Base-by-base conservation (phyloP, 148 eudicot species). In the Chenopodium formosanum region DNA sequence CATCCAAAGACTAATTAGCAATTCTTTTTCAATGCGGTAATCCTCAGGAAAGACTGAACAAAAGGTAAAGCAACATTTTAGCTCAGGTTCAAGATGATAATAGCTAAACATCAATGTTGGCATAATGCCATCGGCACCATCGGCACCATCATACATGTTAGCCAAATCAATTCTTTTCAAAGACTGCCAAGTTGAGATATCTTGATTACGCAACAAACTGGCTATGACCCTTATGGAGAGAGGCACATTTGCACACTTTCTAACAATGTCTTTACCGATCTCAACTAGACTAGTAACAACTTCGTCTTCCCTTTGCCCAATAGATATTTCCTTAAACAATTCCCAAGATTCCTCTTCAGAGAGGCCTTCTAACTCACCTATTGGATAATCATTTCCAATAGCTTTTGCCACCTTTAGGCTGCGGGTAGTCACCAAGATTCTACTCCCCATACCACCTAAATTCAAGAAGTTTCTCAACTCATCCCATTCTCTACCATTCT, bases 21-120 rank as follows among this genome's bases (percentile, higher is more conserved):
- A 1, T 10, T 47, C 50, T 47, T 9, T 47, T 8, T 47, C 0
- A 7, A 47, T 47, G 50, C 9, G 2, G 11, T 47, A 47, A 1
- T 47, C 50, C 50, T 47, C 50, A 10, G 50, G 50, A 10, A 47
- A 47, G 50, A 47, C 11, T 47, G 50, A 47, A 1, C 50, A 47
- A 47, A 47, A 47, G 50, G 82, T 82, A 79, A 86, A 88, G 22
- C 91, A 88, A 7, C 75, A 77, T 75, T 85, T 87, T 32, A 87
- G 65, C 17, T 70, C 9, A 4, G 74, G 19, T 2, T 77, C 62
- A 34, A 89, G 79, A 34, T 82, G 78, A 74, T 85, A 73, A 65
- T 85, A 89, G 46, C 89, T 84, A 32, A 83, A 34, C 60, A 70
- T 82, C 34, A 86, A 47, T 23, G 79, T 76, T 1, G 65, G 74